Conservation (phyloP, 2,329 filamentous ascomycete species). For the Fusarium algeriense region DNA sequence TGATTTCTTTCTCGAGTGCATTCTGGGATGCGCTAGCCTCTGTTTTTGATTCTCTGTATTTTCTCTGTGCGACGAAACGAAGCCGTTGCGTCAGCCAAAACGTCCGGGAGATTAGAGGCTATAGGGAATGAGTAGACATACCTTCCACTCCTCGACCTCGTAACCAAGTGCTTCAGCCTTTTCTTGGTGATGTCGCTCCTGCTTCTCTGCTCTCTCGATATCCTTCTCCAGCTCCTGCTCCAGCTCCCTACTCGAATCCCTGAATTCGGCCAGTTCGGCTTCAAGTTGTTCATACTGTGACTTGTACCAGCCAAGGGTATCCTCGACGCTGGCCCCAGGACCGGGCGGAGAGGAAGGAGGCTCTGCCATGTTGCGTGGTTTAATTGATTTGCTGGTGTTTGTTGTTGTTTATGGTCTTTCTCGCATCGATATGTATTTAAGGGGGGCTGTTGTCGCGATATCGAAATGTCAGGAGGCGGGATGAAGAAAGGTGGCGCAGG, state of each 20-base stretch:
- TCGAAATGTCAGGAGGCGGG: slow-evolving; percentile 11
- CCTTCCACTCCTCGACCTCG: slow-evolving; percentile 99
- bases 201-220: slow-evolving; percentile 93
- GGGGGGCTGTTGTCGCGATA: slow-evolving; percentile 21
- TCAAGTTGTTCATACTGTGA: slow-evolving; percentile 93
- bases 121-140: slow-evolving; percentile 56
- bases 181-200: slow-evolving; percentile 85
- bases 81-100: slow-evolving; percentile 26
- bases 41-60: slow-evolving; percentile 93
- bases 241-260: slow-evolving; percentile 91
- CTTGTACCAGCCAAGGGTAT: slow-evolving; percentile 95
- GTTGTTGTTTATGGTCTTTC: slow-evolving; percentile 31
- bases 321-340: slow-evolving; percentile 69
- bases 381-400: slow-evolving; percentile 20
- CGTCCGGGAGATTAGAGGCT: not conserved
- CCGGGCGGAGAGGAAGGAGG: slow-evolving; percentile 72
- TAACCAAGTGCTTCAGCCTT: slow-evolving; percentile 87
- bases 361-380: slow-evolving; percentile 63
- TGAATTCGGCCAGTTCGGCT: slow-evolving; percentile 91
- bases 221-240: slow-evolving; percentile 97
- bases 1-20: slow-evolving; percentile 94
- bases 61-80: slow-evolving; percentile 69
- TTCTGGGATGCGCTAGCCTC: slow-evolving; percentile 90
- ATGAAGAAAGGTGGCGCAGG: slow-evolving; percentile 24
- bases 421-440: slow-evolving; percentile 22